A percentile compares a stretch with the other conserved stretches of the same genome.
These are phyloP conservation scores for Sporisorium reilianum DNA, from an alignment of 1,284 basidiomycete species.

Conservation along the genomic window DNA sequence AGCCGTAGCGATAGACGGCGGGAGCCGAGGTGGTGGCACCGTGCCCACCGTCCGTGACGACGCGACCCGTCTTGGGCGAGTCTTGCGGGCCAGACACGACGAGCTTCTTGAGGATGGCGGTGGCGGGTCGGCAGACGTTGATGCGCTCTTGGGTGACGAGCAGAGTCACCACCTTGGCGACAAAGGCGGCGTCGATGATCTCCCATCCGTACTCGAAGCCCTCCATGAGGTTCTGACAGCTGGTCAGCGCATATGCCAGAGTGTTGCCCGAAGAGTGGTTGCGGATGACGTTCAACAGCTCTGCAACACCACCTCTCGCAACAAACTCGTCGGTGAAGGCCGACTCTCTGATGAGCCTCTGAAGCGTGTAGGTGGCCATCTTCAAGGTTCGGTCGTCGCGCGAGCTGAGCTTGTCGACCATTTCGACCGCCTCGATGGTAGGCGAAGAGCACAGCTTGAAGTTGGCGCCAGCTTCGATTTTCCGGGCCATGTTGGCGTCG, in stretches of 20 bases:
- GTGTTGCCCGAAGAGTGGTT: slow-evolving; percentile 79
- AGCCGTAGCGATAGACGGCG: slow-evolving; percentile 58
- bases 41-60: slow-evolving; percentile 34
- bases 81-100: slow-evolving; percentile 71
- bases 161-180: slow-evolving; percentile 82
- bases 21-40: slow-evolving; percentile 23
- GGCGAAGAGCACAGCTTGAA: slow-evolving; percentile 80
- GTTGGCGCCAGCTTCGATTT: slow-evolving; percentile 61
- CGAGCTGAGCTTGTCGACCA: slow-evolving; percentile 78
- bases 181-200: slow-evolving; percentile 78
- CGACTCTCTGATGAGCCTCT: slow-evolving; percentile 89
- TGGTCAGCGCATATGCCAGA: slow-evolving; percentile 84
- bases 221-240: slow-evolving; percentile 80
- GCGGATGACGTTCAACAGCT: slow-evolving; percentile 54
- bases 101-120: slow-evolving; percentile 88
- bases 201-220: slow-evolving; percentile 75
- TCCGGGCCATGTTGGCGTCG: slow-evolving; percentile 71
- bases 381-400: slow-evolving; percentile 76
- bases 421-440: slow-evolving; percentile 82
- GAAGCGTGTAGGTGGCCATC: slow-evolving; percentile 81
- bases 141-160: slow-evolving; percentile 73
- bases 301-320: slow-evolving; percentile 75
- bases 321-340: slow-evolving; percentile 89
- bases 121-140: slow-evolving; percentile 95
- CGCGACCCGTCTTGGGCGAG: slow-evolving; percentile 46